These are phyloP conservation scores for Mycena metata DNA, from an alignment of 768 basidiomycete genomes.

Conservation along the genomic window DNA sequence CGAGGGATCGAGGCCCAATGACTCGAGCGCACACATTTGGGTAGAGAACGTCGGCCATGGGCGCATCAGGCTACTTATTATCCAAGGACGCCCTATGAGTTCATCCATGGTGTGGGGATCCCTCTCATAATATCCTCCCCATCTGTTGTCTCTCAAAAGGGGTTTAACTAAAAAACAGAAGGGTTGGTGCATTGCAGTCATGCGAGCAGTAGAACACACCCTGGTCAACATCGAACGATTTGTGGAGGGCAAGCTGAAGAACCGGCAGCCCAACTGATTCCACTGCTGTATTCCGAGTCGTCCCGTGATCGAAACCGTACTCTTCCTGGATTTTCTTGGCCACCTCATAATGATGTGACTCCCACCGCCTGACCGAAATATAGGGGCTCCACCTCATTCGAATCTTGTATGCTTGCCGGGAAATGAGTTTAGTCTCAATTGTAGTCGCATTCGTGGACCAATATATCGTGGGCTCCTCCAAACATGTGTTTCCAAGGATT, in stretches of 20 bases:
- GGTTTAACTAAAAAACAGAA: too few relatives aligned
- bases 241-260: neutral
- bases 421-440: neutral
- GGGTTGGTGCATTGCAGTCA: too few relatives aligned
- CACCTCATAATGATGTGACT: conserved; percentile 16
- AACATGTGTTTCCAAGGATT: neutral
- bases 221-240: too few relatives aligned
- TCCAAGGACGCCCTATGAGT: too few relatives aligned
- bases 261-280: neutral
- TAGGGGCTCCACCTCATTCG: neutral
- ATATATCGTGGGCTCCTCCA: neutral
- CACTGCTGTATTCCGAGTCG: neutral
- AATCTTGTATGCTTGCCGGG: neutral
- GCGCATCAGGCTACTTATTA: too few relatives aligned
- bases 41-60: too few relatives aligned
- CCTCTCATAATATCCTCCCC: too few relatives aligned
- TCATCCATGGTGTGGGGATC: too few relatives aligned
- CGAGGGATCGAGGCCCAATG: too few relatives aligned
- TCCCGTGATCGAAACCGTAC: neutral
- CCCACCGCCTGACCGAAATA: neutral
- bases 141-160: too few relatives aligned
- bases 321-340: conserved; percentile 4
- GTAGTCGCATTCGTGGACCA: conserved; percentile 6
- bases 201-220: too few relatives aligned
- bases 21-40: too few relatives aligned